A percentile compares a stretch with the other conserved stretches of the same genome.
These are phyloP conservation scores for Rhynchospora pubera DNA, from an alignment of 176 grass and related monocot species.

Conservation along the genomic window DNA sequence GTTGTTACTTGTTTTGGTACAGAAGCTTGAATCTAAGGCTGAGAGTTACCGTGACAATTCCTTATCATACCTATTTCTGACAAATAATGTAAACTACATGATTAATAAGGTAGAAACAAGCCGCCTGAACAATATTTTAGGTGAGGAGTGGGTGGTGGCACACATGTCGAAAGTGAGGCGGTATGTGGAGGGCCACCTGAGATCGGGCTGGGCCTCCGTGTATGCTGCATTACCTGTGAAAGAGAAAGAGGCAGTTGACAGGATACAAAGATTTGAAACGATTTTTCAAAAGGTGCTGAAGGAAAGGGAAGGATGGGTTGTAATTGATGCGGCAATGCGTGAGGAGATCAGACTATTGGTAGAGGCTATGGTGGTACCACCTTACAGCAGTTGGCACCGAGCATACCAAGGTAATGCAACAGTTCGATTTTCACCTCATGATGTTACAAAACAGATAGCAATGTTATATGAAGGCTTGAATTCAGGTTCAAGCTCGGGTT, in stretches of 20 bases:
- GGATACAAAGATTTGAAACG: neutral
- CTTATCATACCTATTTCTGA: constrained; percentile 58
- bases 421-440: constrained; percentile 27
- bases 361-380: constrained; percentile 29
- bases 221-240: neutral
- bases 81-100: constrained; percentile 65
- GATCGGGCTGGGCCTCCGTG: constrained; percentile 32
- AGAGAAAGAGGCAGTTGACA: constrained; percentile 28
- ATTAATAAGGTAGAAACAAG: constrained; percentile 44
- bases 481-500: neutral
- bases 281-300: neutral
- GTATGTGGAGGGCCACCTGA: constrained; percentile 36
- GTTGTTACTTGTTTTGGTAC: constrained; percentile 36
- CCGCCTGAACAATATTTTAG: constrained; percentile 19
- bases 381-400: constrained; percentile 47
- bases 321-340: constrained; percentile 34
- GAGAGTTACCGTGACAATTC: constrained; percentile 34
- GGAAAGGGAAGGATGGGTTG: constrained; percentile 41
- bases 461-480: neutral
- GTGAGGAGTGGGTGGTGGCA: constrained; percentile 37
- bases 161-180: constrained; percentile 34
- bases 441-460: neutral
- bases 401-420: neutral
- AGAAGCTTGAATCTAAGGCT: constrained; percentile 64
- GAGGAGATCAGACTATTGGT: constrained; percentile 30